Evolutionary conservation across 2,329 filamentous ascomycete genomes (phyloP), one percentile per base, ranked within the genome.

Genomic region (Aspergillus neotritici): DNA sequence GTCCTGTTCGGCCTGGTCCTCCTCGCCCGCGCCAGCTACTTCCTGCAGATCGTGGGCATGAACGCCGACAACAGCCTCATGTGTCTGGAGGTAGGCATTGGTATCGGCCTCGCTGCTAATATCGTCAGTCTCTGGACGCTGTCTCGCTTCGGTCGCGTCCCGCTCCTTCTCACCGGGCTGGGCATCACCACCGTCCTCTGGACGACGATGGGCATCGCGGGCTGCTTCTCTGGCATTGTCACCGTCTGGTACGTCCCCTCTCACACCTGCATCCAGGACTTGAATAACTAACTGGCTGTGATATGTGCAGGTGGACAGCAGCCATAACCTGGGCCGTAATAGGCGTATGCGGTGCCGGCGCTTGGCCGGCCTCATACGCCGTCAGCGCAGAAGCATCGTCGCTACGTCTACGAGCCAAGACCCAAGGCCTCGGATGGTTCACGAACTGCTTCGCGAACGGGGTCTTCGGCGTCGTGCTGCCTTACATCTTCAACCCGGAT

Each of bases 401-500:
- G 1, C 50, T 67, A 7, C 54, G 60, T 15, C 61, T 70, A 2
- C 65, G 66, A 6, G 62, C 64, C 5, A 66, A 65, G 40, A 60
- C 65, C 1, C 63, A 66, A 46, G 63, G 64, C 4, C 44, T 71
- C 11, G 65, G 65, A 4, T 73, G 74, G 58, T 58, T 72, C 3
- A 56, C 65, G 2, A 66, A 67, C 1, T 65, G 69, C 2, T 55
- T 70, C 0, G 56, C 64, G 4, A 67, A 66, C 21, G 68, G 69
- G 3, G 55, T 70, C 36, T 70, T 76, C 43, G 68, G 67, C 0
- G 63, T 78, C 29, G 65, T 67, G 1, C 54, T 78, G 1, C 75
- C 76, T 0, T 78, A 77, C 43, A 69, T 76, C 10, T 77, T 74
- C 59, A 78, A 72, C 47, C 58, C 66, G 0, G 70, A 73, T 41